Percentiles rank a stretch among this genome's conserved stretches.
phyloP scores from a whole-genome alignment of 805 yeast genomes.

The Zygosaccharomyces bailii region DNA sequence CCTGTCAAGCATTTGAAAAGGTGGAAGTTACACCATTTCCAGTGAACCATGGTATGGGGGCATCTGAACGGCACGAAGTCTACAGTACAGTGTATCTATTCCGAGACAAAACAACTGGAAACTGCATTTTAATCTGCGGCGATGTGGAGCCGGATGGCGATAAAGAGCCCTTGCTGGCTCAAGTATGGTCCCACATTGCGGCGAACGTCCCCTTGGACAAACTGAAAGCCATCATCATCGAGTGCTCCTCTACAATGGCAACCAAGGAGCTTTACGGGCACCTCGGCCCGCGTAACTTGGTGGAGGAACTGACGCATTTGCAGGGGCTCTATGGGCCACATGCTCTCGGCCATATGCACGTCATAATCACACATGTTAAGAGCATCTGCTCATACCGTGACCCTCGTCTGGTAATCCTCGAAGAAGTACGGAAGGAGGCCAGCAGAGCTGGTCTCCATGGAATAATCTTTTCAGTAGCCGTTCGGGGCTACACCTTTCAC shows the following conservation, averaged over 20 bases:
- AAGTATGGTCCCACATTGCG: conserved; percentile 58
- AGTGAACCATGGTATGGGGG: conserved; percentile 42
- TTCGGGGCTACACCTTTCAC: conserved; percentile 22
- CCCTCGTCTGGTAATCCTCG: conserved; percentile 55
- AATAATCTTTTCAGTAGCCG: conserved; percentile 28
- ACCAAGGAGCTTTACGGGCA: conserved; percentile 68
- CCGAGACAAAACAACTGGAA: conserved; percentile 33
- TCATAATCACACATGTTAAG: conserved; percentile 52
- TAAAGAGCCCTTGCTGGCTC: conserved; percentile 28
- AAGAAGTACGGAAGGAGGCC: conserved; percentile 48
- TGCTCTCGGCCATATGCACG: conserved; percentile 35
- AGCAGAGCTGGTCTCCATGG: conserved; percentile 7
- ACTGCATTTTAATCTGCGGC: conserved; percentile 65
- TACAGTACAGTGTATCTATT: conserved; percentile 60
- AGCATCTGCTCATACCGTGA: conserved; percentile 42
- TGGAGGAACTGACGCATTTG: conserved; percentile 49
- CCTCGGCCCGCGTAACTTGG: conserved; percentile 61
- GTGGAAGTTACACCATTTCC: conserved; percentile 37
- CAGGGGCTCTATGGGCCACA: conserved; percentile 41
- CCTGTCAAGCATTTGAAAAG: conserved; percentile 23
- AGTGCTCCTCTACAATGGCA: conserved; percentile 62
- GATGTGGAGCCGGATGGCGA: conserved; percentile 69
- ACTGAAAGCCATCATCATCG: conserved; percentile 62
- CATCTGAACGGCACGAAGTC: conserved; percentile 26
- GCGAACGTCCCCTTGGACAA: conserved; percentile 40